A percentile compares a stretch with the other conserved stretches of the same genome.
phyloP scores from a whole-genome alignment of 2,329 filamentous ascomycete genomes.

The Fusarium sp. region DNA sequence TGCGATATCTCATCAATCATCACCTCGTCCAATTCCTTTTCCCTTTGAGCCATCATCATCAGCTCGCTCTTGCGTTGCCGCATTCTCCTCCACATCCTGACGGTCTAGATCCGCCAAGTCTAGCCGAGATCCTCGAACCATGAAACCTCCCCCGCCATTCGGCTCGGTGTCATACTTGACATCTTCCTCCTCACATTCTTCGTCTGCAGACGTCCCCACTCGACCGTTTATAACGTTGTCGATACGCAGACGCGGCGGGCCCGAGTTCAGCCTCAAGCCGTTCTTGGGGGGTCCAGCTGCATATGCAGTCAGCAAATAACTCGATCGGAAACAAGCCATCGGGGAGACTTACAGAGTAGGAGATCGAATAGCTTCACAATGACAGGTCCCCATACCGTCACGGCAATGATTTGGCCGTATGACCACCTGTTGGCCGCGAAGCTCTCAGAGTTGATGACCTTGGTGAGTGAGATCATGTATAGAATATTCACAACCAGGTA shows the following conservation, averaged over 20 bases:
- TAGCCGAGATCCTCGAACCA: constrained; percentile 16
- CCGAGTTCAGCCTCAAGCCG: constrained; percentile 50
- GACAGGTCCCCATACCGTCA: constrained; percentile 55
- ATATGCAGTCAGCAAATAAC: constrained; percentile 34
- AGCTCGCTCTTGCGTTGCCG: constrained; percentile 5
- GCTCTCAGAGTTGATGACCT: constrained; percentile 51
- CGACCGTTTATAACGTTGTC: constrained; percentile 55
- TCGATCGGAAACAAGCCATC: background rate
- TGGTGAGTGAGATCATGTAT: constrained; percentile 53
- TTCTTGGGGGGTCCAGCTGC: constrained; percentile 54
- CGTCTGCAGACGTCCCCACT: constrained; percentile 40
- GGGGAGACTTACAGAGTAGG: constrained; percentile 48
- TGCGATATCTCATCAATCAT: constrained; percentile 29
- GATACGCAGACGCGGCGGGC: constrained; percentile 53
- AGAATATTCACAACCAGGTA: constrained; percentile 54
- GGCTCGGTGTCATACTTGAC: constrained; percentile 24
- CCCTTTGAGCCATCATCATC: background rate
- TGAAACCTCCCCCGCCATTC: constrained; percentile 16
- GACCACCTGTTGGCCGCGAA: constrained; percentile 52
- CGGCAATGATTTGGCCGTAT: constrained; percentile 55
- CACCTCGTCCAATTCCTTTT: constrained; percentile 12
- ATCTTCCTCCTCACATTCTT: constrained; percentile 37
- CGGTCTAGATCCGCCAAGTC: constrained; percentile 4
- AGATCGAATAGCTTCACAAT: constrained; percentile 55
- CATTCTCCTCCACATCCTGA: background rate